Conservation (phyloP, 352 stramenopile genomes). For the Globisporangium yorkense region DNA sequence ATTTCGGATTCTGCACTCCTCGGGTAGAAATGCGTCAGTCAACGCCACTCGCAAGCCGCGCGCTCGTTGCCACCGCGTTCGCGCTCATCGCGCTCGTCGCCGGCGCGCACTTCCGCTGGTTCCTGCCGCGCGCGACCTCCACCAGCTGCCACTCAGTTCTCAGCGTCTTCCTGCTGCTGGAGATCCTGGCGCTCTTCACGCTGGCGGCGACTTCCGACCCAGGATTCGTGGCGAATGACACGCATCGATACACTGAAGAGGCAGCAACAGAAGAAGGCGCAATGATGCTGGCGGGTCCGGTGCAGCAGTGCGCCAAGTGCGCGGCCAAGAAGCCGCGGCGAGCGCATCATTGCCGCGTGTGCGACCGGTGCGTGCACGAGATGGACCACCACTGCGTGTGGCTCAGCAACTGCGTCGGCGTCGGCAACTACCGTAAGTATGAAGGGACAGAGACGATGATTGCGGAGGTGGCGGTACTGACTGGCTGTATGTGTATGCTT, state of each 20-base stretch:
- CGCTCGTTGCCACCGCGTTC: conserved; percentile 27
- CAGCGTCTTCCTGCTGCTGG: conserved; percentile 26
- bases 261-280: not conserved
- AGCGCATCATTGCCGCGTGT: conserved; percentile 74
- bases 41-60: conserved; percentile 5
- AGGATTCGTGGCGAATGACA: conserved; percentile 19
- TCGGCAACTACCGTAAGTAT: conserved; percentile 87
- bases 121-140: conserved; percentile 14
- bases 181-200: conserved; percentile 38
- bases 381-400: conserved; percentile 98
- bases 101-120: conserved; percentile 26
- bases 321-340: conserved; percentile 20
- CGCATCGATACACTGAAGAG: not conserved
- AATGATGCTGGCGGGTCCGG: not conserved
- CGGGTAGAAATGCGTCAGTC: not conserved
- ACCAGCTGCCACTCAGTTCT: not conserved
- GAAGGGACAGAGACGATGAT: not conserved
- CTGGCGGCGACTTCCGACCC: conserved; percentile 34
- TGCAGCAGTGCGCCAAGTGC: conserved; percentile 8
- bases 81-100: conserved; percentile 22
- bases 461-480: not conserved
- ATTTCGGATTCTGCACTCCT: not conserved
- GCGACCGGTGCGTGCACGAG: conserved; percentile 88
- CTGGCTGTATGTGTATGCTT: not conserved
- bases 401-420: conserved; percentile 97